Conservation (phyloP, 768 basidiomycete species). For the Trametes maxima region DNA sequence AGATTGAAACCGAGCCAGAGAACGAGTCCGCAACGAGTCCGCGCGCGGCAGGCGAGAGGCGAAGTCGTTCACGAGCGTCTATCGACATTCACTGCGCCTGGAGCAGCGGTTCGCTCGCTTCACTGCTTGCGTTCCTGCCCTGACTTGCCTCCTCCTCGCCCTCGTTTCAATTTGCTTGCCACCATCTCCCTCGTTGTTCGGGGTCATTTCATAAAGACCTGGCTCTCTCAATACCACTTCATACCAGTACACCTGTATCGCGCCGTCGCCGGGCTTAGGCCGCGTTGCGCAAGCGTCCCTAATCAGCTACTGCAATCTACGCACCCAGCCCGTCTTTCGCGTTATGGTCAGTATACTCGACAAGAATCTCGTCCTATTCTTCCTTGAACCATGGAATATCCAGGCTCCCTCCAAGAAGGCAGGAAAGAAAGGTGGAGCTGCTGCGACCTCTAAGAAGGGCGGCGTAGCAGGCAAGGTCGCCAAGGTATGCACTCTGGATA, state of each 20-base stretch:
- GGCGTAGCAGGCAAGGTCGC: constrained; percentile 62
- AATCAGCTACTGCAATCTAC: constrained; percentile 9
- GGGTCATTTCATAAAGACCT: neutral
- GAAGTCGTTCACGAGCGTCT: too few species aligned
- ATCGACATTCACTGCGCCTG: too few species aligned
- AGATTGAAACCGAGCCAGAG: too few species aligned
- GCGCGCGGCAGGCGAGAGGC: too few species aligned
- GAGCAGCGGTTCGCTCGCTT: too few species aligned
- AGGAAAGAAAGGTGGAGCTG: constrained; percentile 70
- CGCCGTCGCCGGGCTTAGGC: constrained; percentile 9
- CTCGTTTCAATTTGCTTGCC: too few species aligned
- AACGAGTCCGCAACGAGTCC: too few species aligned
- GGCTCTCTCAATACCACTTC: neutral
- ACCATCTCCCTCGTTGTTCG: neutral
- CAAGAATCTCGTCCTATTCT: constrained; percentile 11
- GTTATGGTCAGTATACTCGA: constrained; percentile 25
- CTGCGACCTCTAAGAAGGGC: constrained; percentile 62
- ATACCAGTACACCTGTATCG: constrained; percentile 8
- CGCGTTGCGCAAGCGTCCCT: constrained; percentile 21
- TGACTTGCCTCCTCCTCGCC: too few species aligned
- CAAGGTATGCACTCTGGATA: constrained; percentile 53
- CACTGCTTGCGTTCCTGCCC: too few species aligned
- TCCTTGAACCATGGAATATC: constrained; percentile 18
- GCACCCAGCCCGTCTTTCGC: neutral
- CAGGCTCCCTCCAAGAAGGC: constrained; percentile 91